phyloP scores from a whole-genome alignment of 1,284 basidiomycete genomes.

The Trametes polyzona region DNA sequence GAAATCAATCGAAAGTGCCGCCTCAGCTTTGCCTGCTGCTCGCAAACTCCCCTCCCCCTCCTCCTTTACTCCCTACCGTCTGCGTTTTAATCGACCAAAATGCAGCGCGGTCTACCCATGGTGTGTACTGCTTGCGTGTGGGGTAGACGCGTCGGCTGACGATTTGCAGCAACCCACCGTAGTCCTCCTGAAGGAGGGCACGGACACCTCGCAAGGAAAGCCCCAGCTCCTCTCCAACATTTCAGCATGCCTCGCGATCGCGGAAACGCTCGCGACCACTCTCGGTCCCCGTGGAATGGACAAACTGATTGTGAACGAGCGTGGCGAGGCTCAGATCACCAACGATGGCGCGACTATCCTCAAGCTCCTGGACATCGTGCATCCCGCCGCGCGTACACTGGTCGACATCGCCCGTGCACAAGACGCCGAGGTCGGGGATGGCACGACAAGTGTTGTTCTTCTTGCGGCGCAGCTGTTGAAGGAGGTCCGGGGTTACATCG shows the following conservation, averaged over 20 bases:
- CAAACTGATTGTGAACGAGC: conserved; percentile 91
- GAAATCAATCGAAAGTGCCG: conserved; percentile 22
- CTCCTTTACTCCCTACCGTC: neutral
- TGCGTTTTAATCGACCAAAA: conserved; percentile 46
- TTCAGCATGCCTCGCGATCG: conserved; percentile 90
- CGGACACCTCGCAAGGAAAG: conserved; percentile 95
- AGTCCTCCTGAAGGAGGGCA: conserved; percentile 93
- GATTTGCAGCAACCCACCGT: conserved; percentile 86
- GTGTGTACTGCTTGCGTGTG: conserved; percentile 37
- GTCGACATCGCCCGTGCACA: conserved; percentile 98
- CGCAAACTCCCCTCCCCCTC: neutral
- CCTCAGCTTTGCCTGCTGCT: conserved; percentile 1
- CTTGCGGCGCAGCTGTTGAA: conserved; percentile 95
- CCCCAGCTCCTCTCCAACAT: conserved; percentile 96
- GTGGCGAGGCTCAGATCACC: conserved; percentile 96
- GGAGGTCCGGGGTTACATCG: conserved; percentile 90
- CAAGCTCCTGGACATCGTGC: conserved; percentile 96
- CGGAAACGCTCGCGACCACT: conserved; percentile 90
- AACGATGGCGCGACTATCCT: conserved; percentile 99
- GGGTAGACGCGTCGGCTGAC: neutral
- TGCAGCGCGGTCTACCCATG: conserved; percentile 78
- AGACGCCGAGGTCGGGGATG: conserved; percentile 98
- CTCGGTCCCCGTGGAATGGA: conserved; percentile 99
- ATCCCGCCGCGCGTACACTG: conserved; percentile 94
- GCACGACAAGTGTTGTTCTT: conserved; percentile 95